Conservation (phyloP, 129 eudicot genomes). For the Flaveria ramosissima region DNA sequence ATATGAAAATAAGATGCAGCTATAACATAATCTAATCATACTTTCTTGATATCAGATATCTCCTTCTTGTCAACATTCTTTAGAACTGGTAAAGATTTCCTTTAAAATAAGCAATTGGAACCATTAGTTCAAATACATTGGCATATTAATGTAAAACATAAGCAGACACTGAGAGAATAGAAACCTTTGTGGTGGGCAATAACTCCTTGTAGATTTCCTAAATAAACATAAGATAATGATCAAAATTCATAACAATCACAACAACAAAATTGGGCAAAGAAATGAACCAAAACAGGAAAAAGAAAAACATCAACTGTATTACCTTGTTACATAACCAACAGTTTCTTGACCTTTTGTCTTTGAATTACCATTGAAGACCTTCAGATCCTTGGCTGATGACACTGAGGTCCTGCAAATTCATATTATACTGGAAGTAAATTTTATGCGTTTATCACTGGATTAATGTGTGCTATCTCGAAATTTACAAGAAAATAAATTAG, state of each 20-base stretch:
- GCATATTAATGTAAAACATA: conserved; percentile 25
- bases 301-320: conserved; percentile 3
- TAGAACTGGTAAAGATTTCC: conserved; percentile 73
- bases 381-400: conserved; percentile 46
- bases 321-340: conserved; percentile 42
- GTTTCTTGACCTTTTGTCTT: conserved; percentile 45
- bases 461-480: not conserved
- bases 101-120: conserved; percentile 35
- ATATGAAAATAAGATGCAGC: not conserved
- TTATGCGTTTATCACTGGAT: not conserved
- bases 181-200: conserved; percentile 71
- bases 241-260: conserved; percentile 1
- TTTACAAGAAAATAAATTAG: conserved; percentile 1
- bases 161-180: conserved; percentile 1
- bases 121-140: conserved; percentile 10
- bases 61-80: conserved; percentile 39
- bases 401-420: conserved; percentile 37
- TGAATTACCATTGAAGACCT: conserved; percentile 41
- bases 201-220: conserved; percentile 49
- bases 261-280: not conserved
- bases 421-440: not conserved
- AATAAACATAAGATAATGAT: conserved; percentile 15
- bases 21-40: not conserved
- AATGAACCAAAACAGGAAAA: not conserved
- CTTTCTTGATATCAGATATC: conserved; percentile 19